Evolutionary conservation across 2,329 filamentous ascomycete species (phyloP).

Genomic region (Coniochaeta sp.): DNA sequence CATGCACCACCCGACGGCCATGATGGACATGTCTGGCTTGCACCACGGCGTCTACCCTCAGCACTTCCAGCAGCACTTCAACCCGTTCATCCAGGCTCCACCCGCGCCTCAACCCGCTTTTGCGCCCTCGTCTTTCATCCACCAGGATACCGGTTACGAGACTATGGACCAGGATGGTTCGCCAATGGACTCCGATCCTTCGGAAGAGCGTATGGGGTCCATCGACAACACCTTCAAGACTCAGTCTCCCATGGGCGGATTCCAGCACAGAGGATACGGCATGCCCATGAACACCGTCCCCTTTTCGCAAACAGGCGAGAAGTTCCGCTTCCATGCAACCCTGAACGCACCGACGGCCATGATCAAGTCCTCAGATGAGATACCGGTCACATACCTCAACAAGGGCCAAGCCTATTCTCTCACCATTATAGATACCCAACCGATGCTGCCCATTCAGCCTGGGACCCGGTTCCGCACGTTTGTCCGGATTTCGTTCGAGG

Average conservation of each 20-base stretch:
- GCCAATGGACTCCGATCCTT: conserved; percentile 51
- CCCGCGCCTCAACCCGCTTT: conserved; percentile 54
- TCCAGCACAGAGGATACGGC: conserved; percentile 41
- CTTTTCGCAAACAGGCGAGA: conserved; percentile 50
- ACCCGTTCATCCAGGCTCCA: conserved; percentile 61
- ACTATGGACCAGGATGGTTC: conserved; percentile 70
- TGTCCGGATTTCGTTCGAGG: conserved; percentile 93
- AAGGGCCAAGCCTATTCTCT: conserved; percentile 93
- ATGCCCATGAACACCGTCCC: conserved; percentile 32
- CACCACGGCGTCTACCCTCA: conserved; percentile 46
- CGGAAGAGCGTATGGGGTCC: conserved; percentile 43
- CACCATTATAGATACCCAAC: conserved; percentile 70
- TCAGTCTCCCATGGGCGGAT: conserved; percentile 52
- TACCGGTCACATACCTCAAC: conserved; percentile 96
- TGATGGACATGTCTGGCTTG: conserved; percentile 63
- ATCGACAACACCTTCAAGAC: conserved; percentile 57
- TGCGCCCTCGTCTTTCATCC: conserved; percentile 72
- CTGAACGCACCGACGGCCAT: conserved; percentile 94
- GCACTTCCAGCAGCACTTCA: conserved; percentile 58
- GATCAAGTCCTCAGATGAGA: conserved; percentile 83
- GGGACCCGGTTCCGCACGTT: conserved; percentile 79
- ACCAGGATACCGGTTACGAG: conserved; percentile 75
- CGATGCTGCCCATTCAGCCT: conserved; percentile 48
- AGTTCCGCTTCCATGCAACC: conserved; percentile 84
- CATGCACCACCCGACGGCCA: conserved; percentile 51